Percentiles rank a stretch among this genome's conserved stretches.
Conservation (phyloP, 75 land plant species). For the Isoetes taiwanensis region DNA sequence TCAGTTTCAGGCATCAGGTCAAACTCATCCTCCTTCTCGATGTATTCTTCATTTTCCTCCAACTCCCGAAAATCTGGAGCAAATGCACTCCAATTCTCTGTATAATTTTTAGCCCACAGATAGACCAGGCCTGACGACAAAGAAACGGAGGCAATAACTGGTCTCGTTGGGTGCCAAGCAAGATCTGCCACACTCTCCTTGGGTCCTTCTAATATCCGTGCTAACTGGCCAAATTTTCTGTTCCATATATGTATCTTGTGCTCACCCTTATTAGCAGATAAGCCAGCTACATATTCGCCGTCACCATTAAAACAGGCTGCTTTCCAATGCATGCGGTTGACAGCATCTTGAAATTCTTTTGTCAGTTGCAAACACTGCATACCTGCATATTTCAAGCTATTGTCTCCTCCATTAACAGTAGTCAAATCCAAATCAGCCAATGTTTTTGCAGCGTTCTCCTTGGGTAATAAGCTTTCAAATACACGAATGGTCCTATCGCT, state of each 20-base stretch:
- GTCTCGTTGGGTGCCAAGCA: slow-evolving; percentile 88
- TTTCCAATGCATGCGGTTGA: slow-evolving; percentile 83
- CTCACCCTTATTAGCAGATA: slow-evolving; percentile 91
- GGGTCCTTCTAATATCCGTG: slow-evolving; percentile 85
- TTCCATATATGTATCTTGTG: slow-evolving; percentile 95
- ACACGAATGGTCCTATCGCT: slow-evolving; percentile 73
- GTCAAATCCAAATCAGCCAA: slow-evolving; percentile 33
- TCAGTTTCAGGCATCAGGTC: slow-evolving; percentile 83
- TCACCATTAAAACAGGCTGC: slow-evolving; percentile 97
- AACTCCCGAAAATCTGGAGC: slow-evolving; percentile 98
- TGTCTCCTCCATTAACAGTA: slow-evolving; percentile 6
- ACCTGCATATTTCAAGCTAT: slow-evolving; percentile 41
- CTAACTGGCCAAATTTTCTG: slow-evolving; percentile 59
- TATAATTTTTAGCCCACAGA: slow-evolving; percentile 96
- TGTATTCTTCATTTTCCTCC: slow-evolving; percentile 95
- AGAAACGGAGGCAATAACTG: slow-evolving; percentile 77
- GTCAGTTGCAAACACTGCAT: slow-evolving; percentile 43
- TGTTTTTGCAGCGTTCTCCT: slow-evolving; percentile 33
- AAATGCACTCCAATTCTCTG: slow-evolving; percentile 99
- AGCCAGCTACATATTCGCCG: slow-evolving; percentile 88
- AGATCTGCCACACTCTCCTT: slow-evolving; percentile 84
- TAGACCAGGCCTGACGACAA: slow-evolving; percentile 59
- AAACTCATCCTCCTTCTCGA: slow-evolving; percentile 95
- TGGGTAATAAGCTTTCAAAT: slow-evolving; percentile 67
- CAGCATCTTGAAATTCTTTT: slow-evolving; percentile 79